Percentiles rank a stretch among this genome's conserved stretches.
These are phyloP conservation scores for Physcomitrellopsis africana DNA, from an alignment of 225 moss, liverwort and hornwort genomes.

Conservation along the genomic window DNA sequence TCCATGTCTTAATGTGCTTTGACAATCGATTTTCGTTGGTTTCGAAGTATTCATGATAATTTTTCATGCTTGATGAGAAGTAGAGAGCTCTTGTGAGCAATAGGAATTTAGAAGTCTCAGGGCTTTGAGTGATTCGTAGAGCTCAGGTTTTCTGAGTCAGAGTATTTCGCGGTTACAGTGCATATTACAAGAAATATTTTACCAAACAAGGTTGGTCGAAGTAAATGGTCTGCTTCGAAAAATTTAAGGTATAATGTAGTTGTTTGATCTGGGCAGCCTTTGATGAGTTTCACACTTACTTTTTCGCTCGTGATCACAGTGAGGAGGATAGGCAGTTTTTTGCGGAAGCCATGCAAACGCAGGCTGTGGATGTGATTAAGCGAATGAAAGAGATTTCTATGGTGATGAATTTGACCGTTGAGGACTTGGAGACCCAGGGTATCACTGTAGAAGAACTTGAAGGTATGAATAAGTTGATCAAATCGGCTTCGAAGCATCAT, in stretches of 20 bases:
- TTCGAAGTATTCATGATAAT: neutral
- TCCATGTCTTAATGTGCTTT: neutral
- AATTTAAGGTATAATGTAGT: slow-evolving; percentile 10
- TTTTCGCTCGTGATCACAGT: slow-evolving; percentile 35
- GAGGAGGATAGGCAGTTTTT: slow-evolving; percentile 85
- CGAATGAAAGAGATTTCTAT: slow-evolving; percentile 89
- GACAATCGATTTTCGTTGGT: slow-evolving; percentile 17
- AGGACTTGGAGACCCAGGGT: slow-evolving; percentile 73
- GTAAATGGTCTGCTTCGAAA: slow-evolving; percentile 16
- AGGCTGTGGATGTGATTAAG: slow-evolving; percentile 68
- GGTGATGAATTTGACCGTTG: slow-evolving; percentile 71
- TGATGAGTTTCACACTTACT: neutral
- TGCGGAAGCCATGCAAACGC: slow-evolving; percentile 74
- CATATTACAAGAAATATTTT: neutral
- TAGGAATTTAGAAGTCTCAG: neutral
- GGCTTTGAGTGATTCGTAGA: neutral
- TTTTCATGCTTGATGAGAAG: neutral
- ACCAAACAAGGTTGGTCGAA: neutral
- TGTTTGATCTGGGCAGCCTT: neutral
- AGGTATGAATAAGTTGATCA: slow-evolving; percentile 41
- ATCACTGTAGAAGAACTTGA: slow-evolving; percentile 77
- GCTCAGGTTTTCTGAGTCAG: no score
- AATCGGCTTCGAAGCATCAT: neutral
- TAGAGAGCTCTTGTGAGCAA: neutral
- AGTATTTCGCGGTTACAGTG: neutral